A percentile compares a stretch with the other conserved stretches of the same genome.
These are phyloP conservation scores for Gracilaria gracilis DNA, from an alignment of 23 red algal species.

Conservation along the genomic window DNA sequence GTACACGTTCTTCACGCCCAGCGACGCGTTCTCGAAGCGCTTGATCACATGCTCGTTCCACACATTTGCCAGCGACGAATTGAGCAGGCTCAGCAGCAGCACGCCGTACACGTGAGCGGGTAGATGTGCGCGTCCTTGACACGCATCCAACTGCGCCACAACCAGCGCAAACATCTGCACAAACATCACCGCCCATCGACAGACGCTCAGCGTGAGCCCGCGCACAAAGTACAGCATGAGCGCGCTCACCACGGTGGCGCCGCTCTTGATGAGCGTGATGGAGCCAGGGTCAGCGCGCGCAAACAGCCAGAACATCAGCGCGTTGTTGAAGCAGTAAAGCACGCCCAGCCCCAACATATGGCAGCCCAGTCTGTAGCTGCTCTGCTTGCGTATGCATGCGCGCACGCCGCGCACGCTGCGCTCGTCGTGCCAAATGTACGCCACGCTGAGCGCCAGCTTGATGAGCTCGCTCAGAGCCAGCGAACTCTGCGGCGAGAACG, in stretches of 20 bases:
- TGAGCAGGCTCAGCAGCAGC: conserved; percentile 52
- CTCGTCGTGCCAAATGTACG: conserved; percentile 18
- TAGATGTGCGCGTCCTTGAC: conserved; percentile 23
- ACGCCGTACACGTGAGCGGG: conserved; percentile 21
- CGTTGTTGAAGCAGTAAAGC: conserved; percentile 53
- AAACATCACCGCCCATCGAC: conserved; percentile 38
- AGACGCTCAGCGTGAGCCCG: conserved; percentile 12
- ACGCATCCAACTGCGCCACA: conserved; percentile 42
- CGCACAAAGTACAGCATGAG: conserved; percentile 45
- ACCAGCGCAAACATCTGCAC: conserved; percentile 52
- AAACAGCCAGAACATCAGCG: conserved; percentile 55
- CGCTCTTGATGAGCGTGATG: conserved; percentile 53
- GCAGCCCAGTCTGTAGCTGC: background rate
- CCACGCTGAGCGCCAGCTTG: conserved; percentile 20
- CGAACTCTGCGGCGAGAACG: conserved; percentile 52
- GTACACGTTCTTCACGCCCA: conserved; percentile 57
- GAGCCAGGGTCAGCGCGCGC: conserved; percentile 51
- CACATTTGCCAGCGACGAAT: conserved; percentile 50
- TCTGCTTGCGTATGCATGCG: background rate
- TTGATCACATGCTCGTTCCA: conserved; percentile 65
- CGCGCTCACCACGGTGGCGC: conserved; percentile 38
- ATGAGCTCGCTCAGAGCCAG: conserved; percentile 46
- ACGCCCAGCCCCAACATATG: conserved; percentile 45
- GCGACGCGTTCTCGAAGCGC: conserved; percentile 28
- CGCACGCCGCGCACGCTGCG: background rate